These are phyloP conservation scores for Hyaloperonospora brassicae DNA, from an alignment of 352 stramenopile genomes.

Conservation along the genomic window DNA sequence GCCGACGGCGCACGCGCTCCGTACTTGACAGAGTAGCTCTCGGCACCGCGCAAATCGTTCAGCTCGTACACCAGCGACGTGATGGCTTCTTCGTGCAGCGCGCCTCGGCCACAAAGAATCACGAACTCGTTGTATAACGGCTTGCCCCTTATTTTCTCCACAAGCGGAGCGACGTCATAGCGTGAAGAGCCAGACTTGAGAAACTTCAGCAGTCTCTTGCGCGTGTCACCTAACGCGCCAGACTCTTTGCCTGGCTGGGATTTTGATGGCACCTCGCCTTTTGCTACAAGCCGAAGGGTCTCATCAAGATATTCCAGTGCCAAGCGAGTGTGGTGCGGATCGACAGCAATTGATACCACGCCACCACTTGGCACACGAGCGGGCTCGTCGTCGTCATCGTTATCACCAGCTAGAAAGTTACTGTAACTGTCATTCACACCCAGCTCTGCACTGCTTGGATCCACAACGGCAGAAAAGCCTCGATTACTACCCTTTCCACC, in stretches of 20 bases:
- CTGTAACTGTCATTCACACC: constrained; percentile 78
- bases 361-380: constrained; percentile 16
- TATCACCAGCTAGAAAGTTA: constrained; percentile 63
- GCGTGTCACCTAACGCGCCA: constrained; percentile 58
- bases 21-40: constrained; percentile 82
- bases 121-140: constrained; percentile 80
- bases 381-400: constrained; percentile 47
- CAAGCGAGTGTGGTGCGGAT: constrained; percentile 75
- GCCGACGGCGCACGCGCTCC: constrained; percentile 27
- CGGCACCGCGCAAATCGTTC: constrained; percentile 71
- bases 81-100: constrained; percentile 73
- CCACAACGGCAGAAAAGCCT: constrained; percentile 19
- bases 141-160: constrained; percentile 71
- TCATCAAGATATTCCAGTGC: constrained; percentile 84
- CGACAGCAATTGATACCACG: constrained; percentile 30
- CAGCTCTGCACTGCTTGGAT: constrained; percentile 22
- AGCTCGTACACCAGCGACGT: constrained; percentile 67
- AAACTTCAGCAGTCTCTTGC: constrained; percentile 75
- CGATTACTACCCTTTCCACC: constrained; percentile 19
- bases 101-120: constrained; percentile 73
- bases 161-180: constrained; percentile 63
- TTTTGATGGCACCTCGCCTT: constrained; percentile 70
- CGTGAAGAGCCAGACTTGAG: constrained; percentile 66
- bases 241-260: constrained; percentile 73
- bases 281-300: constrained; percentile 61